phyloP scores from a whole-genome alignment of 1,284 basidiomycete species.

The Puccinia hordei region DNA sequence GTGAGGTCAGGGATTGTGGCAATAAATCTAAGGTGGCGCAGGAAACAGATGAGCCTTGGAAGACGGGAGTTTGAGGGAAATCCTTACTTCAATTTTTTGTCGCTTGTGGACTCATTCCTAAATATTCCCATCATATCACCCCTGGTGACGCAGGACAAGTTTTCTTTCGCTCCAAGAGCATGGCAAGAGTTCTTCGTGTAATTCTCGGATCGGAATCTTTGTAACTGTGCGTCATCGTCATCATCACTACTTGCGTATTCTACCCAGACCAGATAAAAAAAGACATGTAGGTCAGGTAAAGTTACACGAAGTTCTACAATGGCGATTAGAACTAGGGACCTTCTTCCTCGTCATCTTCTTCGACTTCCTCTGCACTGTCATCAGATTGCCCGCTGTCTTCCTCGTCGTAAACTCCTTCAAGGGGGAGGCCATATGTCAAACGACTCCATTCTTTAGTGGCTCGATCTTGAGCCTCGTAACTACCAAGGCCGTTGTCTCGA shows the following conservation, averaged over 20 bases:
- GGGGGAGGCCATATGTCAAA: slow-evolving; percentile 83
- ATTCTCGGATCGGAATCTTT: slow-evolving; percentile 54
- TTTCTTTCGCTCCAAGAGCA: slow-evolving; percentile 93
- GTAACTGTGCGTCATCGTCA: slow-evolving; percentile 21
- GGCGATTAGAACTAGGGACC: background rate
- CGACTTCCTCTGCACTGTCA: slow-evolving; percentile 56
- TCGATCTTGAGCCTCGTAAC: slow-evolving; percentile 12
- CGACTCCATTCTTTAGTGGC: slow-evolving; percentile 52
- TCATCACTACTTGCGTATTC: slow-evolving; percentile 10
- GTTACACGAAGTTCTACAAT: background rate
- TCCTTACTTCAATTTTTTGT: slow-evolving; percentile 33
- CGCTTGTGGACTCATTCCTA: slow-evolving; percentile 71
- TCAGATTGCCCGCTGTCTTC: slow-evolving; percentile 58
- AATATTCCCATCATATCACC: slow-evolving; percentile 98
- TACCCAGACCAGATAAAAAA: background rate
- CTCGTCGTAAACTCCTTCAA: slow-evolving; percentile 63
- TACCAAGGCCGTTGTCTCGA: slow-evolving; percentile 40
- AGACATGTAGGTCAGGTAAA: background rate
- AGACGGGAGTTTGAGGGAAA: too few species aligned
- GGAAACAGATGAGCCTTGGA: slow-evolving; percentile 63
- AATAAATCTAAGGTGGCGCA: slow-evolving; percentile 14
- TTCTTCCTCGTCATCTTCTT: slow-evolving; percentile 30
- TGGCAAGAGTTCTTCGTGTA: slow-evolving; percentile 75
- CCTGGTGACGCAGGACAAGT: slow-evolving; percentile 91
- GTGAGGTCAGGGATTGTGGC: slow-evolving; percentile 63